Evolutionary conservation across 2,329 filamentous ascomycete genomes (phyloP).

Genomic region (Colletotrichum chrysophilum): DNA sequence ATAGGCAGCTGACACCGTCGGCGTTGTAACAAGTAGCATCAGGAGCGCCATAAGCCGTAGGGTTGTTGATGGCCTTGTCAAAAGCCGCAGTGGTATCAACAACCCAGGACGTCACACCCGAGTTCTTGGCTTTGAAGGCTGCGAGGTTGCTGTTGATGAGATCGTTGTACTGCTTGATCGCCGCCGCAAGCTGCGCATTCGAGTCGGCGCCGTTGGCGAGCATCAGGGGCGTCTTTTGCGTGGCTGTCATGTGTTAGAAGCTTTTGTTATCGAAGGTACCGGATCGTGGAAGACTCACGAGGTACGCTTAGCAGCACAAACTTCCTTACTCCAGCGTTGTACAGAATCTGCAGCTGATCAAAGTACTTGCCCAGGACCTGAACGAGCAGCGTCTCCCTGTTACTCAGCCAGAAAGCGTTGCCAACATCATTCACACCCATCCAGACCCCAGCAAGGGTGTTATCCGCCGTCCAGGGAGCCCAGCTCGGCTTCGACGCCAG

Average conservation of each 20-base stretch:
- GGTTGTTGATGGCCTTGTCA: constrained; percentile 45
- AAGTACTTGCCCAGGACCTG: constrained; percentile 50
- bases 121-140: constrained; percentile 38
- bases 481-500: constrained; percentile 33
- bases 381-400: constrained; percentile 31
- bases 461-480: constrained; percentile 45
- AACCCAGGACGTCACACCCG: constrained; percentile 34
- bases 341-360: constrained; percentile 44
- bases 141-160: constrained; percentile 31
- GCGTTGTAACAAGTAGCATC: constrained; percentile 46
- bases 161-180: constrained; percentile 44
- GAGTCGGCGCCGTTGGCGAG: constrained; percentile 26
- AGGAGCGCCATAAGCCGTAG: constrained; percentile 43
- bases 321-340: constrained; percentile 48
- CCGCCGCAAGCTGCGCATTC: constrained; percentile 31
- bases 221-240: constrained; percentile 43
- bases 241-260: constrained; percentile 31
- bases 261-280: too few relatives aligned
- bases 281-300: constrained; percentile 26
- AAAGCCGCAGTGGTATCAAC: constrained; percentile 48
- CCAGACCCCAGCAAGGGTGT: constrained; percentile 55
- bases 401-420: constrained; percentile 45
- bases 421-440: constrained; percentile 64
- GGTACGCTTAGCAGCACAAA: constrained; percentile 56
- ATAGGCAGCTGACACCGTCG: constrained; percentile 48